Evolutionary conservation across 2,329 filamentous ascomycete species (phyloP).

Genomic region (Fusarium anthophilum): DNA sequence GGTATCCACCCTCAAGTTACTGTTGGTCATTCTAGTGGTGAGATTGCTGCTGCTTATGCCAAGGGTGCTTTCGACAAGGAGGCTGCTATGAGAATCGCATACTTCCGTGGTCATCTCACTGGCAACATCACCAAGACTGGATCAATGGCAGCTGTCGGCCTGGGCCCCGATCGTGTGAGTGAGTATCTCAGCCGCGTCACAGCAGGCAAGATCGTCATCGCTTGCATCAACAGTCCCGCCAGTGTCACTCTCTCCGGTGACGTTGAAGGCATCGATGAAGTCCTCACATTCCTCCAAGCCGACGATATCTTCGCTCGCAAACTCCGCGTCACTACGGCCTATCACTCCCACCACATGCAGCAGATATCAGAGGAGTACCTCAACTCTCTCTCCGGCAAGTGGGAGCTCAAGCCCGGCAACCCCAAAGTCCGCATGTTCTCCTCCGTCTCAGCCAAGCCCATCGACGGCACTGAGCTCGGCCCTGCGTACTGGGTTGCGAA

Average conservation of each 20-base stretch:
- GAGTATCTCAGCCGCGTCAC: not conserved
- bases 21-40: not conserved
- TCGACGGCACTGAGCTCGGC: not conserved
- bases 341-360: not conserved
- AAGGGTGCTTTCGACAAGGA: not conserved
- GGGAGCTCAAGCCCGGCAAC: not conserved
- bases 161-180: not conserved
- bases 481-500: not conserved
- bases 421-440: not conserved
- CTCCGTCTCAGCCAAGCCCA: not conserved
- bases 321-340: not conserved
- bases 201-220: not conserved
- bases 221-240: not conserved
- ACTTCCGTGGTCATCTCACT: not conserved
- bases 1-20: not conserved
- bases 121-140: not conserved
- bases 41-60: not conserved
- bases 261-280: not conserved
- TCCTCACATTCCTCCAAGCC: not conserved
- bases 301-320: not conserved
- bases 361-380: not conserved
- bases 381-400: not conserved
- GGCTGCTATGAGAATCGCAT: not conserved
- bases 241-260: not conserved
- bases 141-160: not conserved